Base-by-base conservation (phyloP, 108 stramenopile species). In the Parietichytrium sp. region DNA sequence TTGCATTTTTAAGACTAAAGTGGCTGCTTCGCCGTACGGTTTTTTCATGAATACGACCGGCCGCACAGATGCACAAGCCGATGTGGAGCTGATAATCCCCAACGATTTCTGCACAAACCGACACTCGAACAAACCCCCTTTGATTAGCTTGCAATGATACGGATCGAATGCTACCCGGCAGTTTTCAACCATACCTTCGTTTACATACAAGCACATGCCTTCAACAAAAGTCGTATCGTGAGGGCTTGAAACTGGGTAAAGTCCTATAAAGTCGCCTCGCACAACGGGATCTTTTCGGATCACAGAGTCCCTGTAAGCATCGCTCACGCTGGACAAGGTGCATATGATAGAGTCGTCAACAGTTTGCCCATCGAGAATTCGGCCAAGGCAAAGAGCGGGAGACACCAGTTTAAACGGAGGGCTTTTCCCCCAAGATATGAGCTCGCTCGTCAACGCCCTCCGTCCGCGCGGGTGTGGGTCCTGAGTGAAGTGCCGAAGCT, bases 191-290 rank as follows among this genome's bases (percentile, higher is more conserved):
- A 45, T 7, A n/a, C 16, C 23, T 8, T 47, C 10, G 7, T 45
- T 38, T 8, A 72, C 61, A 6, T 6, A 10, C 6, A 72, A 8
- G 0, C 2, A 1, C 10, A 72, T 33, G 3, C 45, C 61, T 10
- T 42, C 10, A 3, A 45, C 45, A 23, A n/a, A 10, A 6, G 61
- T 33, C 0, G 45, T 6, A 45, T 45, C 38, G 16, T 27, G 61
- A 27, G 20, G n/a, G n/a, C 6, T 13, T 7, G 61, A 42, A 7
- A 45, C 61, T 10, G 33, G 6, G 45, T 45, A 72, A 38, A 72
- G 61, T 18, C 61, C 61, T 6, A 72, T 42, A 27, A 45, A 72
- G 42, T 72, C 61, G 42, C 61, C 61, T 7, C n/a, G 49, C 49
- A 50, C 18, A 50, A n/a, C n/a, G n/a, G n/a, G n/a, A n/a, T n/a